Evolutionary conservation across 768 basidiomycete species (phyloP), one percentile per base, ranked within the genome.

Genomic region (Crassisporium funariophilum): DNA sequence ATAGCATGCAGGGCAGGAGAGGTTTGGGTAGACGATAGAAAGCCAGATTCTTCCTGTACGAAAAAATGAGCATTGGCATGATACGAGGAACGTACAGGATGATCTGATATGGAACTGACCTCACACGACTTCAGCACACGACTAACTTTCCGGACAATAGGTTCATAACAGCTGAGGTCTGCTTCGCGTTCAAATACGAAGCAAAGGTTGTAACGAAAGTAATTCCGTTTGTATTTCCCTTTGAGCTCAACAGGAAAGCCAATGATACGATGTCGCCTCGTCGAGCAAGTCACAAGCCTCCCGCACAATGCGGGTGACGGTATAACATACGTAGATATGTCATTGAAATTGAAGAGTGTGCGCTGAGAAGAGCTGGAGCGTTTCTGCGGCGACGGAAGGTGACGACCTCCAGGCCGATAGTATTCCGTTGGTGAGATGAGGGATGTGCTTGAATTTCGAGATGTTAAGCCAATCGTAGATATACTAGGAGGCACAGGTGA

Each of bases 81-180:
- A 38, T 4, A 31, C 47, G 8, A 52, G 34, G 19, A 29, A 22
- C 20, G 50, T 15, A 52, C 36, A 38, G 29, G 49, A 23, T 5
- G 42, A 29, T 12, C 5, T 16, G 43, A 39, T 31, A 35, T 15
- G 39, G 13, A 44, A 68, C 83, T 50, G 56, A 95, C 95, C 82
- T 98, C 97, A 61, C 93, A 93, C 12, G 83, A 74, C 23, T 84
- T 82, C 49, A 99, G 68, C 24, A 98, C 93, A 21, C 95, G 83
- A 55, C 88, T 92, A 34, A 93, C 84, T 74, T 99, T 99, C 41
- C 95, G 82, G 7, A 98, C 92, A 40, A 99, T 82, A 3, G 94
- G 91, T 54, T 98, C 95, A 69, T 95, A 98, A 55, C 93, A 95
- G 60, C 91, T 93, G 44, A 98, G 72, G 64, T 97, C 94, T 9